Conservation (phyloP, 2,329 filamentous ascomycete genomes). For the Metarhizium rileyi region DNA sequence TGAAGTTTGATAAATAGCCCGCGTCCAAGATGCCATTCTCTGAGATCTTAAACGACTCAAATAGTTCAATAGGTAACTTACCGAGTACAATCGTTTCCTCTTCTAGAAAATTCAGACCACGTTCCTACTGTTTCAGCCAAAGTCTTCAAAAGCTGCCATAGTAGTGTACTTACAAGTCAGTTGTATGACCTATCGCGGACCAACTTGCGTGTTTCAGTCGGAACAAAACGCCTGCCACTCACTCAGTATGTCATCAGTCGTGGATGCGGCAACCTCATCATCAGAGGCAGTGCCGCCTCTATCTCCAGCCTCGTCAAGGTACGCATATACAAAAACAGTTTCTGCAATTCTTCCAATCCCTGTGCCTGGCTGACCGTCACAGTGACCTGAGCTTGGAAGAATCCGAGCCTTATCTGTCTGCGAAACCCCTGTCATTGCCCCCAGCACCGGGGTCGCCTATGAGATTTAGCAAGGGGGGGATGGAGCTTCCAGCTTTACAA, state of each 20-base stretch:
- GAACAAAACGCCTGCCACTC: neutral
- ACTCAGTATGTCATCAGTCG: neutral
- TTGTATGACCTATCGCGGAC: neutral
- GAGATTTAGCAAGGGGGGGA: neutral
- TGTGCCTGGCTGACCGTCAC: conserved; percentile 1
- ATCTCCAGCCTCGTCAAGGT: neutral
- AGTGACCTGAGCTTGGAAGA: conserved; percentile 9
- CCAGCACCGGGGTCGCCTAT: neutral
- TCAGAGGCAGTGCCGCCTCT: neutral
- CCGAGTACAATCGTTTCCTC: neutral
- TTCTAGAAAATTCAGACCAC: neutral
- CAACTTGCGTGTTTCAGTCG: neutral
- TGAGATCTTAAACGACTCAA: too few relatives aligned
- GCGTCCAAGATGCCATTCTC: neutral
- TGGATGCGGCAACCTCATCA: neutral
- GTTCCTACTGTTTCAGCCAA: neutral
- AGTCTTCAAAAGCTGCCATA: neutral
- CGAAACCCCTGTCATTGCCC: conserved; percentile 7
- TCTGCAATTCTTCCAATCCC: neutral
- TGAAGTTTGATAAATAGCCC: neutral
- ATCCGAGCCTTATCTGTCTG: conserved; percentile 5
- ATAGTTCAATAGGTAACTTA: too few relatives aligned
- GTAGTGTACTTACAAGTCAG: neutral
- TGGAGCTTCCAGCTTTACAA: conserved; percentile 7
- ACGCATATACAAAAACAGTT: neutral